Percentiles rank a stretch among this genome's conserved stretches.
Evolutionary conservation across 108 stramenopile genomes (phyloP).

Genomic region (Parmales sp.): DNA sequence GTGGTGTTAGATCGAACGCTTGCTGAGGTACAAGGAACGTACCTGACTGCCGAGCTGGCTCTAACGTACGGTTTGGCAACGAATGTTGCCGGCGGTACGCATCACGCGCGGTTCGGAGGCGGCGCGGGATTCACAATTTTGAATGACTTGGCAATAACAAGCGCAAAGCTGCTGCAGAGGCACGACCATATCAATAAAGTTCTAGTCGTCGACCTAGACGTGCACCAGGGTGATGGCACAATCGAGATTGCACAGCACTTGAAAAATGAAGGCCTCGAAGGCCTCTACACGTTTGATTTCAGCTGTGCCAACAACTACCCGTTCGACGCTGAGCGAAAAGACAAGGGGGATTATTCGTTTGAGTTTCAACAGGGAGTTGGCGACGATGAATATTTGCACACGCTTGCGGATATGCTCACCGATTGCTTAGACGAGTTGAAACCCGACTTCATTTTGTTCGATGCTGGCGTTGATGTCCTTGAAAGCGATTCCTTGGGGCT

Average conservation of each 20-base stretch:
- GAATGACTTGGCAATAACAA: conserved; percentile 61
- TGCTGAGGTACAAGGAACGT: conserved; percentile 63
- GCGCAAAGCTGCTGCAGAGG: conserved; percentile 37
- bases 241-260: conserved; percentile 22
- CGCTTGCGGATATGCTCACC: conserved; percentile 23
- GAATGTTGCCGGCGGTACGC: conserved; percentile 68
- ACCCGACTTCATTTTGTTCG: conserved; percentile 66
- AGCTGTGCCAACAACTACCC: conserved; percentile 69
- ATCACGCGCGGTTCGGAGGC: conserved; percentile 47
- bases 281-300: conserved; percentile 50
- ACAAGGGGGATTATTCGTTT: too few relatives aligned
- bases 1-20: conserved; percentile 56
- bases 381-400: conserved; percentile 44
- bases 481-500: conserved; percentile 53
- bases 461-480: conserved; percentile 69
- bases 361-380: too few relatives aligned
- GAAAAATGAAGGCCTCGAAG: background rate
- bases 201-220: conserved; percentile 70
- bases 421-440: conserved; percentile 34
- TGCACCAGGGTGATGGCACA: conserved; percentile 69
- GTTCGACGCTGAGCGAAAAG: conserved; percentile 44
- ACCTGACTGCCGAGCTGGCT: conserved; percentile 56
- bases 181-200: conserved; percentile 24
- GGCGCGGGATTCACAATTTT: conserved; percentile 69
- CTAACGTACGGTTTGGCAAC: conserved; percentile 57